phyloP scores from a whole-genome alignment of 2,329 filamentous ascomycete genomes.

The Phaeosphaeriaceae sp. region DNA sequence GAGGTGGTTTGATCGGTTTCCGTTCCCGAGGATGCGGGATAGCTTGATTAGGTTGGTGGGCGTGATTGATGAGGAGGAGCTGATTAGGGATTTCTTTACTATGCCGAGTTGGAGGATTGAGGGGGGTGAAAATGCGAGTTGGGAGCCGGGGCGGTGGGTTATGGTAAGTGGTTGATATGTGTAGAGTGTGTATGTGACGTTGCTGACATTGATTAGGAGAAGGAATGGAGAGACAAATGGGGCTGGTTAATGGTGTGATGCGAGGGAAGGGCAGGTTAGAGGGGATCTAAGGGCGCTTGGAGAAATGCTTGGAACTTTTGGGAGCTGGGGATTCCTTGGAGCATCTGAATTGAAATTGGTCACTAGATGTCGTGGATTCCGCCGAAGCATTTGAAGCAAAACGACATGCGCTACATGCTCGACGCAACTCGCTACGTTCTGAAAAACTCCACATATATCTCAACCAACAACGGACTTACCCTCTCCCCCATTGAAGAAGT shows the following conservation, averaged over 20 bases:
- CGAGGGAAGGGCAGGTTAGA: too few species aligned
- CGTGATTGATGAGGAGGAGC: slow-evolving; percentile 48
- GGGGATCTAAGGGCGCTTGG: background rate
- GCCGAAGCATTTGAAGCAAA: background rate
- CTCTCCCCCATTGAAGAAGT: slow-evolving; percentile 32
- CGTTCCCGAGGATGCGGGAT: slow-evolving; percentile 51
- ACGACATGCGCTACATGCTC: background rate
- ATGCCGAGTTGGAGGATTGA: slow-evolving; percentile 43
- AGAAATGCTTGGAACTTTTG: too few species aligned
- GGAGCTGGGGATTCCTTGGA: too few species aligned
- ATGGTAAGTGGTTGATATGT: too few species aligned
- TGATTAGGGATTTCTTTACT: slow-evolving; percentile 44
- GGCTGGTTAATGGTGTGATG: slow-evolving; percentile 31
- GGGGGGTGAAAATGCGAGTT: slow-evolving; percentile 35
- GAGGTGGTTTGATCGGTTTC: slow-evolving; percentile 52
- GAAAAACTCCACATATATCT: too few species aligned
- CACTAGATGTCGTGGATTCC: background rate
- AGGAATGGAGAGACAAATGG: slow-evolving; percentile 47
- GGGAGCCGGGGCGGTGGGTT: slow-evolving; percentile 46
- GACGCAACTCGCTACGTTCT: background rate
- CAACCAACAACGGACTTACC: slow-evolving; percentile 9
- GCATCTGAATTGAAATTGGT: background rate
- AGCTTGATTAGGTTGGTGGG: slow-evolving; percentile 42
- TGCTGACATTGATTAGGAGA: too few species aligned
- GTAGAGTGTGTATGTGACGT: too few species aligned